Evolutionary conservation across 169 alveolate species (phyloP), one percentile per base, ranked within the genome.

Genomic region (Perkinsus olseni): DNA sequence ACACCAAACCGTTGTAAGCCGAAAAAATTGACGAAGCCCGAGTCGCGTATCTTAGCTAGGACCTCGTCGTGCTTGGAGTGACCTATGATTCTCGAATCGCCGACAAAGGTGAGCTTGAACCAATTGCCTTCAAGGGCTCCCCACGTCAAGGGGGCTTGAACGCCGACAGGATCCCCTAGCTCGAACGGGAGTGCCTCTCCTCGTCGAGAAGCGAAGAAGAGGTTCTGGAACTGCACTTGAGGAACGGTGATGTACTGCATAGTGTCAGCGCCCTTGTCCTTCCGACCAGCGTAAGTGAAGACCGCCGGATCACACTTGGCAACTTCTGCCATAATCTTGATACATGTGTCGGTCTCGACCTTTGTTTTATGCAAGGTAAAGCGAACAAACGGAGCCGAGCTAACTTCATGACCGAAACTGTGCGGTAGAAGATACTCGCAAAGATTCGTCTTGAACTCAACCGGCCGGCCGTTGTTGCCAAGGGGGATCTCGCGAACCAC

Each of bases 261-360:
- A 62, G 82, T 62, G 82, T 62, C 82, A 62, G 82, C 82, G 82
- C 82, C 82, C 31, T 62, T 62, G 82, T 62, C 82, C 82, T 62
- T 62, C 10, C 82, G 82, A 62, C 82, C 82, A 62, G 82, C 82
- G 17, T 62, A 62, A 3, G 82, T 62, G 28, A 62, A 6, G 31
- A 62, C 28, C 17, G 82, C 82, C 31, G 82, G 82, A 62, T 62
- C 82, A 24, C 82, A 62, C 31, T 62, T 62, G 28, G 82, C 82
- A 4, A 28, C 34, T 62, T 62, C 82, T 21, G 82, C 13, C 82
- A 62, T 62, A 24, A 21, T 13, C 17, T 24, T 62, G 31, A 62
- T 28, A 28, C 82, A 62, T 0, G 82, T 62, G 17, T 62, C 82
- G 36, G 82, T 62, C 31, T 62, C 82, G 8, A 62, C 17, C 82